Evolutionary conservation across 140 eudicot genomes (phyloP).

Genomic region (Anethum foeniculum): DNA sequence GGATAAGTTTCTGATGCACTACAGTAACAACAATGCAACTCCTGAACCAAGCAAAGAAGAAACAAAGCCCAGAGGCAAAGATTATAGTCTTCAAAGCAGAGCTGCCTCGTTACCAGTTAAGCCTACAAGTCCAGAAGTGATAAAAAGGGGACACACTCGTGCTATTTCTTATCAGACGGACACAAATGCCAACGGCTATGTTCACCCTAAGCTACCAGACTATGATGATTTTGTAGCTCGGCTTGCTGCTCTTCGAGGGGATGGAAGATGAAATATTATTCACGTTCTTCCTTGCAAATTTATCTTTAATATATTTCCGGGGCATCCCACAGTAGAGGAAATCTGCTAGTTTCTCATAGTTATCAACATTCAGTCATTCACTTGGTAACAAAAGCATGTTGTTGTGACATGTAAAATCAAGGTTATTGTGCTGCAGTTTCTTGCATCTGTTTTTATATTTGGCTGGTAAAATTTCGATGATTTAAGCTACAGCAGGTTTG

Average conservation of each 20-base stretch:
- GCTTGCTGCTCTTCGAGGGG: conserved; percentile 43
- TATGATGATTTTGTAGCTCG: conserved; percentile 72
- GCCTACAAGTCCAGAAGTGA: conserved; percentile 17
- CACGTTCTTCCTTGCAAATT: neutral
- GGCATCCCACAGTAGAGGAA: neutral
- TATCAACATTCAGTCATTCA: neutral
- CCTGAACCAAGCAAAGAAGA: conserved; percentile 13
- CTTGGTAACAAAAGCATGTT: neutral
- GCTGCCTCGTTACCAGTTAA: conserved; percentile 42
- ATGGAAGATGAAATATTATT: neutral
- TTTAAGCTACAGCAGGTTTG: too few relatives aligned
- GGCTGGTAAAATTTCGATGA: too few relatives aligned
- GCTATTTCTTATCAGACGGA: conserved; percentile 34
- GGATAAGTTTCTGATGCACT: conserved; percentile 38
- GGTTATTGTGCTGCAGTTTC: neutral
- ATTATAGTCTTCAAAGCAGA: conserved; percentile 25
- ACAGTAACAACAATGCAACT: conserved; percentile 37
- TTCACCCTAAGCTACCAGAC: conserved; percentile 62
- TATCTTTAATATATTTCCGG: neutral
- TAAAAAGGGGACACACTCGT: conserved; percentile 29
- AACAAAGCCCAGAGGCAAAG: conserved; percentile 4
- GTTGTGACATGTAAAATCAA: neutral
- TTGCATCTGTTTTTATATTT: neutral
- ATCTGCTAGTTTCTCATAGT: neutral
- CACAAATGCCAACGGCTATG: conserved; percentile 17